These are phyloP conservation scores for Colletotrichum sp. DNA, from an alignment of 2,329 filamentous ascomycete species.

Conservation along the genomic window DNA sequence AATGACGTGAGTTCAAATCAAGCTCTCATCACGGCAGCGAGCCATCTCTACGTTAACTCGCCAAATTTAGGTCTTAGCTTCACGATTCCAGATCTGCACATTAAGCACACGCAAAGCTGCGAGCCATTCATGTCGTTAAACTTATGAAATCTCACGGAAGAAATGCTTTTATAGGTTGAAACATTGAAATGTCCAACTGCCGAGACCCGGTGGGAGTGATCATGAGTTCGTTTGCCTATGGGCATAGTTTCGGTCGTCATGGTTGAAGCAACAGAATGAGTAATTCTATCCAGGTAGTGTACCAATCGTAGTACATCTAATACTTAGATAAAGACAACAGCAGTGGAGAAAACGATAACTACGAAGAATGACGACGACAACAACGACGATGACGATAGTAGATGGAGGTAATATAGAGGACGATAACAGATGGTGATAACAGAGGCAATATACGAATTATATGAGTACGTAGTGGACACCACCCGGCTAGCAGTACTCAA, in stretches of 20 bases:
- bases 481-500: too few species aligned
- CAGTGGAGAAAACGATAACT: too few species aligned
- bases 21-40: neutral
- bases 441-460: too few species aligned
- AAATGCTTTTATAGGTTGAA: accelerated
- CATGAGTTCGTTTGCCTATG: accelerated
- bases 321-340: too few species aligned
- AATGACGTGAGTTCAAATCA: accelerated
- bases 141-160: accelerated
- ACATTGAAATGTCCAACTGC: neutral
- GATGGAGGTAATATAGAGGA: too few species aligned
- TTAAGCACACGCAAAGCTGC: too few species aligned
- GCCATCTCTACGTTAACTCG: neutral
- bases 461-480: too few species aligned
- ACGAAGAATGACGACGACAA: too few species aligned
- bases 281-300: accelerated
- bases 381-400: too few species aligned
- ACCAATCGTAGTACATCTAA: too few species aligned
- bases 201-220: neutral
- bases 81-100: neutral
- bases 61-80: neutral
- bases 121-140: neutral
- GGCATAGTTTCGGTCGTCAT: neutral
- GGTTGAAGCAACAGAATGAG: neutral
- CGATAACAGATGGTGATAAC: too few species aligned